These are phyloP conservation scores for Zygoascus flipseniorum DNA, from an alignment of 805 yeast genomes.

Conservation along the genomic window DNA sequence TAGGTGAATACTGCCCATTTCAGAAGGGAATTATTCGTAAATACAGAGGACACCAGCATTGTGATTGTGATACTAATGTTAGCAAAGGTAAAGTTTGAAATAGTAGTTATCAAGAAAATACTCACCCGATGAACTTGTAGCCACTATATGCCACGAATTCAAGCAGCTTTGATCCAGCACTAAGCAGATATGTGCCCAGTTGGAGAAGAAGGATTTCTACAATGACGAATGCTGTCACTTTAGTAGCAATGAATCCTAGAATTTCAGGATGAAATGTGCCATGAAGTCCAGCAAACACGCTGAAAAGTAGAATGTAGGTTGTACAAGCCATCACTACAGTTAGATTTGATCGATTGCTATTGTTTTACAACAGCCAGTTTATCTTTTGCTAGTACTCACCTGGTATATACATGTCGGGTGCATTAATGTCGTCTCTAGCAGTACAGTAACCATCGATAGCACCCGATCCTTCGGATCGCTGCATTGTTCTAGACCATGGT, in stretches of 20 bases:
- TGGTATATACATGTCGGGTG: slow-evolving; percentile 96
- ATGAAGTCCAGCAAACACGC: slow-evolving; percentile 72
- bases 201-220: slow-evolving; percentile 70
- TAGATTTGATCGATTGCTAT: slow-evolving; percentile 57
- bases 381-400: slow-evolving; percentile 60
- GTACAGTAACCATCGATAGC: slow-evolving; percentile 47
- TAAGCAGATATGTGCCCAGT: slow-evolving; percentile 73
- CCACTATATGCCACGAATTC: slow-evolving; percentile 88
- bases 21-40: slow-evolving; percentile 28
- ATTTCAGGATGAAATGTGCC: slow-evolving; percentile 92
- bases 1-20: slow-evolving; percentile 45
- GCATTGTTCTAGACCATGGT: slow-evolving; percentile 62
- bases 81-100: slow-evolving; percentile 10
- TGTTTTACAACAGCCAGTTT: slow-evolving; percentile 87
- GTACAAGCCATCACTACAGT: slow-evolving; percentile 81
- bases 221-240: slow-evolving; percentile 73
- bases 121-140: slow-evolving; percentile 75
- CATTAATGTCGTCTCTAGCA: slow-evolving; percentile 81
- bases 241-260: slow-evolving; percentile 78
- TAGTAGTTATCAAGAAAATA: slow-evolving; percentile 38
- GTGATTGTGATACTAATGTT: slow-evolving; percentile 25
- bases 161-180: slow-evolving; percentile 61
- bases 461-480: slow-evolving; percentile 31
- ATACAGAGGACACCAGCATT: slow-evolving; percentile 24
- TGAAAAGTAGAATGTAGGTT: slow-evolving; percentile 78